Evolutionary conservation across 441 rosid genomes (phyloP), one percentile per base, ranked within the genome.

Genomic region (Corymbia calophylla): DNA sequence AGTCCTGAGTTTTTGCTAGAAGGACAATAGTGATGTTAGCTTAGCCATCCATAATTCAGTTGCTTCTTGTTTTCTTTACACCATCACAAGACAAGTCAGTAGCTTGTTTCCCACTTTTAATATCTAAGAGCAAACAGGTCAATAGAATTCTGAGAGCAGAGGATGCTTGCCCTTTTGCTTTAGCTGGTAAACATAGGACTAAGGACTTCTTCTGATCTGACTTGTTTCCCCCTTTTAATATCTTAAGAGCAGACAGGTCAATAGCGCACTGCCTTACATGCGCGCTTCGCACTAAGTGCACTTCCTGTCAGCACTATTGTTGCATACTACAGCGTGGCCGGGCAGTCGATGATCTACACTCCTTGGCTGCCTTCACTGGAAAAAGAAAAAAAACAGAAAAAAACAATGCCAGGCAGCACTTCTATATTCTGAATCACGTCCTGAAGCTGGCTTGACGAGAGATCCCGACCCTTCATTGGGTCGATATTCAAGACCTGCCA

Each of bases 21-120:
- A 66, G 73, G 39, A 66, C 9, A n/a, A 66, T 0, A 66, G 5
- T 32, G 0, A 66, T 31, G 39, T 16, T 32, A 3, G 21, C 73
- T 66, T 66, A 66, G 6, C 11, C 16, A 66, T 66, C 32, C 11
- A 0, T 32, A 70, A 18, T 70, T 70, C 0, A 35, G 12, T 18
- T 70, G 25, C 81, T 70, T 32, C 27, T 9, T 35, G 81, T 70
- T 70, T 32, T 35, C 48, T 70, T 32, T 35, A 21, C 7, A 32
- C 48, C 47, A 5, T 70, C 1, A 18, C 35, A 17, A 70, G 48
- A 70, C 81, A 70, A 70, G 2, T 21, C 15, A 12, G 27, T 70
- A 70, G 81, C 81, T 70, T 32, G 81, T 35, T 21, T 19, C 47
- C 47, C 81, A 35, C 0, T n/a, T 66, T 66, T 66, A 66, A 66